Evolutionary conservation across 352 stramenopile species (phyloP), one percentile per base, ranked within the genome.

Genomic region (Phytophthora colocasiae): DNA sequence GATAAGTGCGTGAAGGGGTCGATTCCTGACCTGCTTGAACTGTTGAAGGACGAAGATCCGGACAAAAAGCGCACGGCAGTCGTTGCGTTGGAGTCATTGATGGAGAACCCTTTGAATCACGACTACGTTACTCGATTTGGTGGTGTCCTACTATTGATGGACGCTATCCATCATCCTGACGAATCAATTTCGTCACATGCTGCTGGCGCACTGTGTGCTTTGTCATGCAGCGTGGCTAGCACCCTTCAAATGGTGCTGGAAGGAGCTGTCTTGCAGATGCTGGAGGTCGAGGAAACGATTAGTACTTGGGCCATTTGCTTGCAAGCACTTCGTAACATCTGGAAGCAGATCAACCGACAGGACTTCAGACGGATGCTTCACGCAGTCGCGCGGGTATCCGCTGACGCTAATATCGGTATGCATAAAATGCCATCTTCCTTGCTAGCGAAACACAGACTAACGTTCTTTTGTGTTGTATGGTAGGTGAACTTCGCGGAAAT

Each of bases 211-310:
- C 64, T 96, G 8, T 92, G 89, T 54, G 85, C 84, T 9, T 72
- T 96, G n/a, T 94, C 87, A 3, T 76, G 77, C 26, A 92, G 81
- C 49, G 80, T 95, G 9, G 83, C 85, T 9, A 95, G 83, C 32
- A 89, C 85, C 14, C 70, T 96, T 2, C 89, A 95, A 62, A 92
- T 95, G 87, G 87, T 96, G 24, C 68, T 96, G 3, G 89, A 96
- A 71, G 89, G 89, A 53, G 87, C 85, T n/a, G 89, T 96, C 22
- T 63, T 95, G 39, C 87, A 96, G 62, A 95, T 96, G 85, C 72
- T 96, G 15, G 87, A 96, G 52, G 86, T 95, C 1, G 85, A 94
- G 44, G 89, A 95, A 63, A 82, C 71, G 7, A 73, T 87, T 1
- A 80, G 73, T 36, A 91, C 89, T 3, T 95, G 87, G 89, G 83